phyloP scores from a whole-genome alignment of 2,329 filamentous ascomycete genomes.

The Aureobasidium pullulans region DNA sequence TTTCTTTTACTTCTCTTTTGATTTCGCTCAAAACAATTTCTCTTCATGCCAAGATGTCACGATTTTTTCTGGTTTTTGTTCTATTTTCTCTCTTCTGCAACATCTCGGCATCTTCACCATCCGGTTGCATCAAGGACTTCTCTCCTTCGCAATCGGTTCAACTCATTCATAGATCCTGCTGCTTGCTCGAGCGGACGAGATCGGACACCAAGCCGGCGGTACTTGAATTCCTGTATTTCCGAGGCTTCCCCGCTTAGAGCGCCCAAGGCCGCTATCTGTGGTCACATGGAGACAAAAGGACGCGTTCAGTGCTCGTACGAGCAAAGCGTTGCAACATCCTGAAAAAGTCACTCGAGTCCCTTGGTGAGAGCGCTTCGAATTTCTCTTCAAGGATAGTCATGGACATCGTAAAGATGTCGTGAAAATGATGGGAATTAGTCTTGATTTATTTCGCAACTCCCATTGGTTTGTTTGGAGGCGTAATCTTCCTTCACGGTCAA shows the following conservation, averaged over 20 bases:
- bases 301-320: constrained; percentile 3
- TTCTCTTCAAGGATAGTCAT: background rate
- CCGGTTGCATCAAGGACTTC: background rate
- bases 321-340: background rate
- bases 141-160: background rate
- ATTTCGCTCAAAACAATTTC: background rate
- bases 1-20: background rate
- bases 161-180: background rate
- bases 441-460: background rate
- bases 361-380: background rate
- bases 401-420: background rate
- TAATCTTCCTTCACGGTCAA: background rate
- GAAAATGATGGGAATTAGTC: background rate
- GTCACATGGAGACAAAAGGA: background rate
- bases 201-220: background rate
- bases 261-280: background rate
- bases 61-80: background rate
- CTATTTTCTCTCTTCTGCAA: background rate
- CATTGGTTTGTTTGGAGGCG: background rate
- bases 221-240: background rate
- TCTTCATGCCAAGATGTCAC: background rate
- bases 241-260: background rate
- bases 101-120: background rate
- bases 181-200: background rate
- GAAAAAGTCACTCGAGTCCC: background rate